Evolutionary conservation across 2,329 filamentous ascomycete species (phyloP).

Genomic region (Alternaria brassicicola): DNA sequence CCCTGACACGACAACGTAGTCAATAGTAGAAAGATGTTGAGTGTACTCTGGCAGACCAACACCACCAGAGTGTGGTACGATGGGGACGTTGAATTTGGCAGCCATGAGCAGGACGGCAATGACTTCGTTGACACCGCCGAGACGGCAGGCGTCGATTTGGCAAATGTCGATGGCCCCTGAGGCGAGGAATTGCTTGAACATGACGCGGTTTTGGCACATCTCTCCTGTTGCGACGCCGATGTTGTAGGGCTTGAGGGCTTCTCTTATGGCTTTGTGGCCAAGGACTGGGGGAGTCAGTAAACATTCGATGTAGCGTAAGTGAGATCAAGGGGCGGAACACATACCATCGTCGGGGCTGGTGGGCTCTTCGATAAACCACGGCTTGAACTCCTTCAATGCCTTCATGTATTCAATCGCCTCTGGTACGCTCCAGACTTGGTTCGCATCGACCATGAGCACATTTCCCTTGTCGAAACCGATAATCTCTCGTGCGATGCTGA

Average conservation of each 20-base stretch:
- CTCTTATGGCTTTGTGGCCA: conserved; percentile 82
- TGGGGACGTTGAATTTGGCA: conserved; percentile 76
- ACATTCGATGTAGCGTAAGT: background rate
- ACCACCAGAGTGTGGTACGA: conserved; percentile 88
- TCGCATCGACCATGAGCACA: conserved; percentile 90
- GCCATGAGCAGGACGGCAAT: conserved; percentile 89
- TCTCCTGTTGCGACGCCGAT: conserved; percentile 91
- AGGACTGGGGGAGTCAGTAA: conserved; percentile 60
- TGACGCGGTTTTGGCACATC: conserved; percentile 93
- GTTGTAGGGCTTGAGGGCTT: conserved; percentile 74
- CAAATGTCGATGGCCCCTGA: conserved; percentile 83
- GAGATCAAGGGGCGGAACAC: conserved; percentile 2
- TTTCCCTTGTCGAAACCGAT: conserved; percentile 84
- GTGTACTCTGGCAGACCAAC: conserved; percentile 94
- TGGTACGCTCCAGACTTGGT: conserved; percentile 89
- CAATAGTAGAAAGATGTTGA: conserved; percentile 88
- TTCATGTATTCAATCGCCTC: conserved; percentile 89
- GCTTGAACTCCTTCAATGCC: conserved; percentile 79
- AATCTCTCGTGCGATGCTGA: conserved; percentile 76
- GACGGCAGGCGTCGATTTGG: conserved; percentile 87
- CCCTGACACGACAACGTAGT: conserved; percentile 85
- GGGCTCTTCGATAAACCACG: conserved; percentile 95
- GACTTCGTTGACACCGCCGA: conserved; percentile 91
- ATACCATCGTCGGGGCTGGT: conserved; percentile 79
- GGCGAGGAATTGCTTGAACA: conserved; percentile 90